phyloP scores from a whole-genome alignment of 2,329 filamentous ascomycete species.

The Fusarium transvaalense region DNA sequence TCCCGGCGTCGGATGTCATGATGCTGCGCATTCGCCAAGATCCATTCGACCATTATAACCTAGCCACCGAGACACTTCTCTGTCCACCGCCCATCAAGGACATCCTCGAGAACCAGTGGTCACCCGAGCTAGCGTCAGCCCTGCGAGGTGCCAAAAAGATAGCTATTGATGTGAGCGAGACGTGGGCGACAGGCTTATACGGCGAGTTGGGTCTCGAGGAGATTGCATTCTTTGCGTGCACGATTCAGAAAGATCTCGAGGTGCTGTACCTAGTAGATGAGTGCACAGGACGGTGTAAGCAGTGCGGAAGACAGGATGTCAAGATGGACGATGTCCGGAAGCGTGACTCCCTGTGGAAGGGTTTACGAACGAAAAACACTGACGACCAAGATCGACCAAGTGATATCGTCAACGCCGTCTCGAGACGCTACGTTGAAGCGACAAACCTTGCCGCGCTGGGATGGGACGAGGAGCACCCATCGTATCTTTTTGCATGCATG shows the following conservation, averaged over 20 bases:
- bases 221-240: constrained; percentile 48
- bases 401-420: constrained; percentile 50
- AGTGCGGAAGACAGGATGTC: constrained; percentile 31
- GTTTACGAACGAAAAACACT: constrained; percentile 34
- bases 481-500: constrained; percentile 49
- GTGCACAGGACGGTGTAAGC: constrained; percentile 44
- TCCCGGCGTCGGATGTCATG: constrained; percentile 48
- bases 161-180: constrained; percentile 50
- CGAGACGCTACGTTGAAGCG: constrained; percentile 51
- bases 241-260: constrained; percentile 47
- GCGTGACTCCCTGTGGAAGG: constrained; percentile 41
- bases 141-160: constrained; percentile 44
- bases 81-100: constrained; percentile 44
- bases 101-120: constrained; percentile 48
- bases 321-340: constrained; percentile 31
- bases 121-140: constrained; percentile 45
- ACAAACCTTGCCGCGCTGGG: constrained; percentile 50
- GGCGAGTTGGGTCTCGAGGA: constrained; percentile 46
- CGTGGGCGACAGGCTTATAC: constrained; percentile 40
- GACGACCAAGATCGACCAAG: constrained; percentile 33
- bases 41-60: constrained; percentile 17
- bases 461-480: constrained; percentile 49
- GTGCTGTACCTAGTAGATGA: constrained; percentile 52
- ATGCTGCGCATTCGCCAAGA: constrained; percentile 47
- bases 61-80: constrained; percentile 29